Conservation (phyloP, 257 asterid genomes). For the Salvia rosmarinus region DNA sequence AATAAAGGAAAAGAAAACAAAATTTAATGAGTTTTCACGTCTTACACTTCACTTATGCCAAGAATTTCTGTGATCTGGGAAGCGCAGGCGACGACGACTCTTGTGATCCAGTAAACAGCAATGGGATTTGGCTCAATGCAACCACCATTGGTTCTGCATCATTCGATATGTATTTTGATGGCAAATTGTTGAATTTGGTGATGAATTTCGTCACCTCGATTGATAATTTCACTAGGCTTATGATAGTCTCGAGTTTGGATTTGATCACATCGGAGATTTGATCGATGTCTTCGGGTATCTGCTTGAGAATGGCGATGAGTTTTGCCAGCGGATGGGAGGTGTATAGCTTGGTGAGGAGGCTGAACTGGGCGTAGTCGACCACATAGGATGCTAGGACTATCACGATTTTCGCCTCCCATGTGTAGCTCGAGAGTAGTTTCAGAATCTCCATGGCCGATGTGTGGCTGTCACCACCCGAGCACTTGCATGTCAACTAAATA, state of each 20-base stretch:
- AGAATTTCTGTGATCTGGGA: constrained; percentile 53
- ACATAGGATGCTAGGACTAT: background rate
- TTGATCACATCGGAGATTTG: constrained; percentile 43
- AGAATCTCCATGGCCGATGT: background rate
- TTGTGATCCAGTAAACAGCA: constrained; percentile 71
- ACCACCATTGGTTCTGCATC: constrained; percentile 51
- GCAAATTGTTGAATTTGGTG: constrained; percentile 52
- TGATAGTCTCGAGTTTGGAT: constrained; percentile 54
- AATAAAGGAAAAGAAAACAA: background rate
- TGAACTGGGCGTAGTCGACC: background rate
- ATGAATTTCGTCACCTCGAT: constrained; percentile 60
- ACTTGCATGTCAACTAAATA: background rate
- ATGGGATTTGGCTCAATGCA: constrained; percentile 51
- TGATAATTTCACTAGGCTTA: constrained; percentile 51
- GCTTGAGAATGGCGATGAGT: constrained; percentile 59
- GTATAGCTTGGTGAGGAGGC: background rate
- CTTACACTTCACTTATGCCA: constrained; percentile 57
- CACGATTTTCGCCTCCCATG: constrained; percentile 6
- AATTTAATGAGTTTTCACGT: background rate
- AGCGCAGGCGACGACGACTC: constrained; percentile 62
- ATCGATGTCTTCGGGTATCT: constrained; percentile 52
- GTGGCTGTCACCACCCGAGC: background rate
- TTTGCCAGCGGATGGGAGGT: constrained; percentile 55
- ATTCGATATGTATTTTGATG: constrained; percentile 54
- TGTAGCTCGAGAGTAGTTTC: background rate